phyloP scores from a whole-genome alignment of 768 basidiomycete species.

The Tephrocybe sp. region DNA sequence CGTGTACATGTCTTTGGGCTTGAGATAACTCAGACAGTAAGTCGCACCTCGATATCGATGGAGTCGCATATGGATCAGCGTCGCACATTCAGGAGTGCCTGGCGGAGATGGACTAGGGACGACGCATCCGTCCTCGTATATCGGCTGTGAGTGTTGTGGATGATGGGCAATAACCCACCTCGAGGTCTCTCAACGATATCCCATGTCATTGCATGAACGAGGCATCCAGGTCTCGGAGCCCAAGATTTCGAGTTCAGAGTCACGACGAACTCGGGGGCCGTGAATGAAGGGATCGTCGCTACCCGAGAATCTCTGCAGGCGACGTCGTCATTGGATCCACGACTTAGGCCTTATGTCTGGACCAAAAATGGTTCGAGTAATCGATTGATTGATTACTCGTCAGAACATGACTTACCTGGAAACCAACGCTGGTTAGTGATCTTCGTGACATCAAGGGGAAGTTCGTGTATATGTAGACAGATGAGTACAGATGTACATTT shows the following conservation, averaged over 20 bases:
- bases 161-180: neutral
- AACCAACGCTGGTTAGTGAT: neutral
- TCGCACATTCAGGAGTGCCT: too few species aligned
- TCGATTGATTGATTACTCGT: conserved; percentile 1
- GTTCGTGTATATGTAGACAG: conserved; percentile 9
- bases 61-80: too few species aligned
- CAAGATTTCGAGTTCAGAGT: too few species aligned
- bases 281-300: conserved; percentile 13
- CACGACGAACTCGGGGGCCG: too few species aligned
- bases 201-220: too few species aligned
- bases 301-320: conserved; percentile 1
- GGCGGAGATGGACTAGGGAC: too few species aligned
- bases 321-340: conserved; percentile 14
- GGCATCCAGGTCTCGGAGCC: too few species aligned
- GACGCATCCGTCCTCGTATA: neutral
- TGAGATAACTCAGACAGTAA: too few species aligned
- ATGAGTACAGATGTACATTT: conserved; percentile 5
- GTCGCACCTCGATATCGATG: too few species aligned
- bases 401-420: conserved; percentile 2
- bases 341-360: neutral
- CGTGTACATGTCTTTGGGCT: neutral
- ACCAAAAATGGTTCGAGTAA: neutral
- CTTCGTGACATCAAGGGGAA: neutral
- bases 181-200: too few species aligned
- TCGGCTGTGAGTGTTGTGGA: neutral